A percentile compares a stretch with the other conserved stretches of the same genome.
Evolutionary conservation across 805 yeast genomes (phyloP).

Genomic region (Saturnispora mendoncae): DNA sequence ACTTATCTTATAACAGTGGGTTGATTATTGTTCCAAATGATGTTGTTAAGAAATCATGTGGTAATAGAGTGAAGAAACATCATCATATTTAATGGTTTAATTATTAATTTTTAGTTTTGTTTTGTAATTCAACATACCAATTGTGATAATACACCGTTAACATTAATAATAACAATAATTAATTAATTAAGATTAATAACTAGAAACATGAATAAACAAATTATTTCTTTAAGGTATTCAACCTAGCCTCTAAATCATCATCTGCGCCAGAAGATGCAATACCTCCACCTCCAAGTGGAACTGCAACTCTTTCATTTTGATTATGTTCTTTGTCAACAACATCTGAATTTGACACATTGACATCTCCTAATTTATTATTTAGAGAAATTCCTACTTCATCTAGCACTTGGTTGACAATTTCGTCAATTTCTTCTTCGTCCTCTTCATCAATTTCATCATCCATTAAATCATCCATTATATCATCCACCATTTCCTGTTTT

Average conservation of each 20-base stretch:
- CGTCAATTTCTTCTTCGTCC: slow-evolving; percentile 79
- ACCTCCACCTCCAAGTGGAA: slow-evolving; percentile 32
- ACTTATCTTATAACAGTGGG: slow-evolving; percentile 14
- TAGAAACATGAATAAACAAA: neutral
- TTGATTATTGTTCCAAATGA: slow-evolving; percentile 22
- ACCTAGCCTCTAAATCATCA: slow-evolving; percentile 82
- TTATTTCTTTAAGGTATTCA: slow-evolving; percentile 66
- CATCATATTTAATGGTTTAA: slow-evolving; percentile 11
- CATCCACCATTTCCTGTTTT: slow-evolving; percentile 98
- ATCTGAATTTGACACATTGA: slow-evolving; percentile 1
- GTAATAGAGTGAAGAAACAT: slow-evolving; percentile 13
- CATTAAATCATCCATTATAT: slow-evolving; percentile 94
- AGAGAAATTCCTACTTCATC: slow-evolving; percentile 95
- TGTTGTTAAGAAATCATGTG: slow-evolving; percentile 21
- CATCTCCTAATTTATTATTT: slow-evolving; percentile 34
- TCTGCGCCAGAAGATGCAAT: too few relatives aligned
- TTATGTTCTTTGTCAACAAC: slow-evolving; percentile 31
- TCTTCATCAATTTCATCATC: slow-evolving; percentile 80
- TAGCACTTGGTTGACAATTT: slow-evolving; percentile 79
- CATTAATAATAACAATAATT: neutral
- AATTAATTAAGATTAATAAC: neutral
- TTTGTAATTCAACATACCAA: too few relatives aligned
- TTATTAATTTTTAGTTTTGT: neutral
- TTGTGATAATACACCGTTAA: too few relatives aligned
- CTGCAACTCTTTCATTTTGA: slow-evolving; percentile 5